Conservation (phyloP, 345 rosid species). For the Clausena lansium region DNA sequence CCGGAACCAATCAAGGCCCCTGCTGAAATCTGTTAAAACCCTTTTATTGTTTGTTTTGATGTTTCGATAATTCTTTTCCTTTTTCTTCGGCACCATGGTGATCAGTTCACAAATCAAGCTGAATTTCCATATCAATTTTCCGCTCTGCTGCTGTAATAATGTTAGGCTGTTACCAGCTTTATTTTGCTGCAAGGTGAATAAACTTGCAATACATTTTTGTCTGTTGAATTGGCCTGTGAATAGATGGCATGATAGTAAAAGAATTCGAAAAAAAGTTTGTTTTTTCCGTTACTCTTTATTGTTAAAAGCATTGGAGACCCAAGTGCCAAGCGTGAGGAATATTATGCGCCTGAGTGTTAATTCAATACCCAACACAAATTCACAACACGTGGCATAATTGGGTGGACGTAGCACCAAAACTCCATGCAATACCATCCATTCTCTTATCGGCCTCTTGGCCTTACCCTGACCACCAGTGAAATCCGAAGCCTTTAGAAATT, state of each 20-base stretch:
- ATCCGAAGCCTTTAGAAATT: background rate
- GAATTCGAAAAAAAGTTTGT: too few species aligned
- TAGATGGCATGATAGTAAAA: too few species aligned
- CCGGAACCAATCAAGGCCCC: constrained; percentile 42
- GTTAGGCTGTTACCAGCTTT: background rate
- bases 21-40: constrained; percentile 11
- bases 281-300: too few species aligned
- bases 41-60: background rate
- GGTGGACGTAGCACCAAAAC: background rate
- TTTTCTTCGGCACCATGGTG: background rate
- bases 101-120: background rate
- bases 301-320: too few species aligned
- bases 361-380: too few species aligned
- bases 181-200: background rate
- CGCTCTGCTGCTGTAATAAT: constrained; percentile 11
- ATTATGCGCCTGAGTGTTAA: too few species aligned
- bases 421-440: background rate
- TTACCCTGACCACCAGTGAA: constrained; percentile 9
- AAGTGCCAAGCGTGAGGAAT: too few species aligned
- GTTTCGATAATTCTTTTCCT: background rate
- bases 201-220: background rate
- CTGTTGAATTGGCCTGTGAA: background rate
- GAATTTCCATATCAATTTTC: background rate
- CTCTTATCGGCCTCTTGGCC: constrained; percentile 8
- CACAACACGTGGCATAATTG: background rate